Evolutionary conservation across 192 early-diverging fungal species (phyloP).

Genomic region (Entomortierella parvispora): DNA sequence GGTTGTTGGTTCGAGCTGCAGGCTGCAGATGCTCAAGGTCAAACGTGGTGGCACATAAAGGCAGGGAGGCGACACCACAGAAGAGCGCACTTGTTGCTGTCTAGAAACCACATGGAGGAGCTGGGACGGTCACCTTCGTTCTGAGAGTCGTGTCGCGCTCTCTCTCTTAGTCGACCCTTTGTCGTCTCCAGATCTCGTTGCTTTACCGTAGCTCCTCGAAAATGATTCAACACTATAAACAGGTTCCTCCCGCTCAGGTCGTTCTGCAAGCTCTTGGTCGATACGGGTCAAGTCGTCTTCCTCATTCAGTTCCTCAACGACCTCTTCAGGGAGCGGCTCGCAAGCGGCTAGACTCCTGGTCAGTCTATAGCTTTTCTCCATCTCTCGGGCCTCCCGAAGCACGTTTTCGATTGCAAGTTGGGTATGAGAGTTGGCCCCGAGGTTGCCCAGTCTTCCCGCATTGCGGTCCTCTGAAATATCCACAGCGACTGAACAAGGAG

Average conservation of each 20-base stretch:
- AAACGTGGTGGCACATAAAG: no score
- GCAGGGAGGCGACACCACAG: no score
- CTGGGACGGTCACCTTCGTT: no score
- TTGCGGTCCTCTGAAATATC: conserved; percentile 14
- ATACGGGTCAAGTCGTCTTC: neutral
- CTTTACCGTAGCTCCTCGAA: no score
- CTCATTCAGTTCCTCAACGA: conserved; percentile 5
- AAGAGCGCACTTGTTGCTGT: no score
- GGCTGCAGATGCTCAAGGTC: no score
- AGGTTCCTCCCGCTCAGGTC: conserved; percentile 2
- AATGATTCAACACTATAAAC: no score
- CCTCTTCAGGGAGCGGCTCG: neutral
- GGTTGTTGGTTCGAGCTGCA: no score
- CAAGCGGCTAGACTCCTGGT: conserved; percentile 13
- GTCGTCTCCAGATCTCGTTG: no score
- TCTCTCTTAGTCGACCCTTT: no score
- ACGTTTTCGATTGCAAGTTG: conserved; percentile 21
- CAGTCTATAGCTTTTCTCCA: conserved; percentile 20
- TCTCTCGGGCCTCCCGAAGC: conserved; percentile 12
- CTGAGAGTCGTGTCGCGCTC: no score
- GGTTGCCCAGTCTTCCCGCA: conserved; percentile 16
- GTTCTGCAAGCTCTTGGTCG: conserved; percentile 21
- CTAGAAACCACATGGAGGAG: no score
- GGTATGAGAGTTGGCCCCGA: conserved; percentile 1
- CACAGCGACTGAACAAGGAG: neutral